Evolutionary conservation across 2,329 filamentous ascomycete species (phyloP).

Genomic region (Penicillium glabrum): DNA sequence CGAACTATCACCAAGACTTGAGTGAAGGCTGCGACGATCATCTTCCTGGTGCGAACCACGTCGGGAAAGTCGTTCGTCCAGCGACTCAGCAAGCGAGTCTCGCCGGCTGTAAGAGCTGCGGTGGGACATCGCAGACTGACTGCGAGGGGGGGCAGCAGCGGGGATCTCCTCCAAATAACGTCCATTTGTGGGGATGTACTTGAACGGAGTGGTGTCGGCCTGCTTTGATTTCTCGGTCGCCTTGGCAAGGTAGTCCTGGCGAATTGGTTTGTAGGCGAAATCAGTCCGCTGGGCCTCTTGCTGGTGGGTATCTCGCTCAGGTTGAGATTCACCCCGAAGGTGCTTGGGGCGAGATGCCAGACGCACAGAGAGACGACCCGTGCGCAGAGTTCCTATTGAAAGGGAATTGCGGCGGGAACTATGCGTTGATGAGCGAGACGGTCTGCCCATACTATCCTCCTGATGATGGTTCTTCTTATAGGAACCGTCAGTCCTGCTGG

Average conservation of each 20-base stretch:
- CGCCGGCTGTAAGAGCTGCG: constrained; percentile 5
- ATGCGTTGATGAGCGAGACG: not conserved
- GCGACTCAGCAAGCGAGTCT: constrained; percentile 13
- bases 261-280: constrained; percentile 37
- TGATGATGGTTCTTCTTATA: constrained; percentile 1
- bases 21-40: constrained; percentile 10
- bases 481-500: not conserved
- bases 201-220: constrained; percentile 23
- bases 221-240: constrained; percentile 22
- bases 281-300: constrained; percentile 15
- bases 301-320: constrained; percentile 8
- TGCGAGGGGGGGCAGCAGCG: constrained; percentile 3
- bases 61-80: not conserved
- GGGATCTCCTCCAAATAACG: constrained; percentile 26
- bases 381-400: constrained; percentile 22
- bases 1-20: constrained; percentile 10
- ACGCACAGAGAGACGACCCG: constrained; percentile 30
- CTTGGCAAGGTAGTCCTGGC: constrained; percentile 31
- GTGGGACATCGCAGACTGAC: constrained; percentile 17
- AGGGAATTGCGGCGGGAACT: constrained; percentile 18
- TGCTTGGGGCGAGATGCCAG: constrained; percentile 25
- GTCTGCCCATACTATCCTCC: constrained; percentile 11
- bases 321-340: constrained; percentile 7
- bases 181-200: constrained; percentile 33
- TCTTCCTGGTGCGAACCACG: constrained; percentile 11